Evolutionary conservation across 805 yeast genomes (phyloP), one percentile per base, ranked within the genome.

Genomic region (Ogataea sp.): DNA sequence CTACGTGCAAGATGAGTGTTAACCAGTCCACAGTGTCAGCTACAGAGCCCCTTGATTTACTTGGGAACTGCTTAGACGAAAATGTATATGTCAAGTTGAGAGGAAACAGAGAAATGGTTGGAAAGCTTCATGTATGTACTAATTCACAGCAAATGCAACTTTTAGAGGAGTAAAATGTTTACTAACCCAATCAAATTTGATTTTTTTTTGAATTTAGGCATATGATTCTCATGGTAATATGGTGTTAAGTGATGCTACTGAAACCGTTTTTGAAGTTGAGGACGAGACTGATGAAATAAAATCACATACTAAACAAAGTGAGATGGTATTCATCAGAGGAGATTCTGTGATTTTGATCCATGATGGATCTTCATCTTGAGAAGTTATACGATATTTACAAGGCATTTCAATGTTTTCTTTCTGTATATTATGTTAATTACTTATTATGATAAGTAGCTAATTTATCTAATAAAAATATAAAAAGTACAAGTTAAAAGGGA

Each of bases 161-260:
- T n/a, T n/a, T n/a, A n/a, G n/a, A 21, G 14, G 24, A 17, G 24
- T 18, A 15, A 9, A 4, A 29, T 16, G 29, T 25, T 39, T 23
- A 23, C 26, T 8, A 23, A 8, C 42, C 49, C 45, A 49, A 45
- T 46, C 25, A 4, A 2, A 11, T 34, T 18, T 9, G 8, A 17
- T 20, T 39, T 18, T 23, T 15, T 29, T 20, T 11, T 35, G 17
- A 16, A 6, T 18, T 24, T 27, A 71, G 75, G 87, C 96, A 1
- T 90, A 85, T 63, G 98, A 90, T 63, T 83, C 95, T 36, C 98
- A 90, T 63, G 93, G 97, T 64, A 93, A 94, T 59, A 77, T 93
- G 71, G 96, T 93, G 29, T 72, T 93, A 46, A 87, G 97, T 49
- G 95, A 93, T 52, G 96, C 95, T 7, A 74, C 72, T 39, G 99